phyloP scores from a whole-genome alignment of 805 yeast species.

The Vanderwaltozyma tropicalis region DNA sequence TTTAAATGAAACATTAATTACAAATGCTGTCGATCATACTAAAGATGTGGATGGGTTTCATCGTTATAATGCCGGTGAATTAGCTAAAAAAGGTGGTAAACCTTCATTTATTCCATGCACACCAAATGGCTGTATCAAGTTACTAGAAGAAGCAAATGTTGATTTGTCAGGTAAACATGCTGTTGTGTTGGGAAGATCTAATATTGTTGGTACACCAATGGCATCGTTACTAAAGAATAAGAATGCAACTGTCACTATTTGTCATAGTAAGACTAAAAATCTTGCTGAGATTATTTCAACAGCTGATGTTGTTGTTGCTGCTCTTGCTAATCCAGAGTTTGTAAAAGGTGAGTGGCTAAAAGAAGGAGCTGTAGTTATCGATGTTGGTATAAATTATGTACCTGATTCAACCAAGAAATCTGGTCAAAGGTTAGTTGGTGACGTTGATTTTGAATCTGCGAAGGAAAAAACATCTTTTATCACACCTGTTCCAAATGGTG shows the following conservation, averaged over 20 bases:
- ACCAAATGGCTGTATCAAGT: constrained; percentile 67
- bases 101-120: constrained; percentile 75
- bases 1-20: constrained; percentile 54
- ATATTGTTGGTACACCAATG: constrained; percentile 77
- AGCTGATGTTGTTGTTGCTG: constrained; percentile 79
- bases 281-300: constrained; percentile 40
- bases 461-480: constrained; percentile 50
- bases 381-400: constrained; percentile 89
- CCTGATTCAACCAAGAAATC: constrained; percentile 64
- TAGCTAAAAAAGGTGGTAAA: constrained; percentile 59
- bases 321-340: constrained; percentile 78
- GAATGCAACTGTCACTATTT: constrained; percentile 66
- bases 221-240: constrained; percentile 58
- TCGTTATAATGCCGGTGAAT: constrained; percentile 66
- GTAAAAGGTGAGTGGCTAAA: constrained; percentile 86
- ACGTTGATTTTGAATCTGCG: constrained; percentile 74
- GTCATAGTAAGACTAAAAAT: constrained; percentile 57
- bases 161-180: constrained; percentile 56
- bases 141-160: constrained; percentile 48
- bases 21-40: constrained; percentile 51
- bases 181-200: constrained; percentile 79
- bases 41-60: constrained; percentile 85
- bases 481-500: constrained; percentile 99
- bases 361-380: constrained; percentile 74
- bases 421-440: constrained; percentile 86